Conservation (phyloP, 2,329 filamentous ascomycete genomes). For the Meredithiella fracta region DNA sequence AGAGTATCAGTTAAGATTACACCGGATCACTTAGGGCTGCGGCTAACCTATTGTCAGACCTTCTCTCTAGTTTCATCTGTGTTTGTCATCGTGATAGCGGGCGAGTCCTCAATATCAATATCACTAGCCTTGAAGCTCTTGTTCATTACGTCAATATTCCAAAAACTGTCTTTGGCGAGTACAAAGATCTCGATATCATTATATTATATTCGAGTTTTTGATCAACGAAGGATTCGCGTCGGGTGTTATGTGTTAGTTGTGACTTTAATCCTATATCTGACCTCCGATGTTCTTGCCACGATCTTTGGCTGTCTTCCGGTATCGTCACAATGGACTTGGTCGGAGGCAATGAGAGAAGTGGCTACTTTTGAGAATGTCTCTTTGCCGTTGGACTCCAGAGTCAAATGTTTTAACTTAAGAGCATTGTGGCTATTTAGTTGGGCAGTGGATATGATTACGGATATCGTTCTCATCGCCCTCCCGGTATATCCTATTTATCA, state of each 20-base stretch:
- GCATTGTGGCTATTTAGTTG: not conserved
- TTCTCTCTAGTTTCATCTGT: not conserved
- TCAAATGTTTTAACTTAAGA: not conserved
- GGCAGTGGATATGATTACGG: not conserved
- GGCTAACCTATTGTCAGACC: not conserved
- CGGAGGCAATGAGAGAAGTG: not conserved
- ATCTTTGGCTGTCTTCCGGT: not conserved
- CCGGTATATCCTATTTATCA: not conserved
- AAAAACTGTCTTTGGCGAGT: not conserved
- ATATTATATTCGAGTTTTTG: not conserved
- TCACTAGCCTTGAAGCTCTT: not conserved
- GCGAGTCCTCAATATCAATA: not conserved
- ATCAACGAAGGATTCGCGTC: not conserved
- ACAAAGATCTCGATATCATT: constrained; percentile 1
- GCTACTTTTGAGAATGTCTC: too few species aligned
- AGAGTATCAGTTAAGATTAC: not conserved
- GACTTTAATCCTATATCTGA: not conserved
- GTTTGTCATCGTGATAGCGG: not conserved
- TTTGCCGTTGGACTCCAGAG: not conserved
- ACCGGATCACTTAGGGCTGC: not conserved
- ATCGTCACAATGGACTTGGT: not conserved
- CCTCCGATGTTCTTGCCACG: not conserved
- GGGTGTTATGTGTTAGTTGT: not conserved
- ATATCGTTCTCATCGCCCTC: not conserved
- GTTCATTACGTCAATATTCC: not conserved